Evolutionary conservation across 805 yeast genomes (phyloP), one percentile per base, ranked within the genome.

Genomic region (Metschnikowia peoriensis): DNA sequence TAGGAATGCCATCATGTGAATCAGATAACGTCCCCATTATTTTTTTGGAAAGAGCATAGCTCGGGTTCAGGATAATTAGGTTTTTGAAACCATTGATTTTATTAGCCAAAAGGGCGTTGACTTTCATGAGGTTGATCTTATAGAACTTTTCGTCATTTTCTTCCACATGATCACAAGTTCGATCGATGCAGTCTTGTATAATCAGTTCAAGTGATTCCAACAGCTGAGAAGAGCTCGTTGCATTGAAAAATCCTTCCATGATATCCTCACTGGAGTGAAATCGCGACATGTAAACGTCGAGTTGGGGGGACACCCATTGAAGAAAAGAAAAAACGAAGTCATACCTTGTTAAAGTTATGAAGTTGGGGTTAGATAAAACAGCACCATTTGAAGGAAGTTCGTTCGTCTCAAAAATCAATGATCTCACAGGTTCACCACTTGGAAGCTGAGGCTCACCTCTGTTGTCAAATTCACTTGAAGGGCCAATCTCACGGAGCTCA

Each of bases 41-140:
- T 28, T 56, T 59, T 4, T 44, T 55, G 1, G 58, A 29, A 1
- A 69, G 49, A 2, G 63, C 56, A 43, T 55, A 60, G 6, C 48
- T 44, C 17, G 58, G 57, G 14, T 52, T 45, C 2, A 39, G 29
- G 11, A 50, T 39, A 17, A 83, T 73, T 9, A 64, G 59, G 0
- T 46, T 32, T 0, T 64, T 54, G 0, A 83, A 62, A n/a, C 60
- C 59, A 0, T 59, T 55, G 1, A 81, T 71, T 55, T 75, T 82
- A 0, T 22, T 41, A 12, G 70, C 62, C 8, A 86, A 61, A 56
- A 66, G 79, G 0, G 54, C 51, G 1, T 73, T 52, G 2, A 80
- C 72, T 50, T 72, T 77, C 1, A 58, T 61, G 3, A 65, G 52
- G 1, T 81, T 73, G 32, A 78, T 73, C 60, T 76, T 81, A 64